Evolutionary conservation across 495 filamentous ascomycete species (phyloP), one percentile per base, ranked within the genome.

Genomic region (Aspergillus coremiiformis): DNA sequence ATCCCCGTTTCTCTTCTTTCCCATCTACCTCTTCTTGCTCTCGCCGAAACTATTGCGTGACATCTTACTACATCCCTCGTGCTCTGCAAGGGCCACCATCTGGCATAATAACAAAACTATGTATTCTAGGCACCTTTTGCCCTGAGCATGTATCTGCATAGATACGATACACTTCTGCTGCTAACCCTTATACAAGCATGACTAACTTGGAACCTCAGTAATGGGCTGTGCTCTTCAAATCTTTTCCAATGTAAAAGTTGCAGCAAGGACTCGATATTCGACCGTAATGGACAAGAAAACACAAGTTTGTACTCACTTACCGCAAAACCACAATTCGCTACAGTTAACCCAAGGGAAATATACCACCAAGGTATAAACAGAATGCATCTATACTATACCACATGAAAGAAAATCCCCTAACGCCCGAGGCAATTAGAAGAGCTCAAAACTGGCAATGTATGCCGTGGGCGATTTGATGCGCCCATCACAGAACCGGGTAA

Each of bases 361-460:
- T 14, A 35, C 32, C 11, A 14, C 12, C 32, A 14, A 45, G 51
- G 26, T 49, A 29, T 51, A 51, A 47, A 33, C 48, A 49, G 19
- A 30, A 11, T 53, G 47, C 19, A 53, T 47, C 39, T 48, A 52
- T 49, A 64, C 56, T 67, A 67, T 67, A 45, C 58, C 59, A 66
- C 61, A 69, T 2, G 46, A 41, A 61, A 45, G 17, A 48, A 54
- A 62, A 29, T 50, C 53, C 51, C 60, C 60, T 44, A 71, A 71
- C 65, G 67, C 67, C 69, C 54, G 0, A 47, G 53, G 50, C 49
- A 50, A 23, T 35, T 47, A 52, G 43, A 55, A 49, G 14, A 58
- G 51, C 57, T 54, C 51, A 56, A 24, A 45, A 51, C 51, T 26
- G 44, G 44, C 26, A 47, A 14, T 21, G 39, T 24, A 53, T 54